Evolutionary conservation across 176 grass and related monocot species (phyloP).

Genomic region (Lolium multiflorum): DNA sequence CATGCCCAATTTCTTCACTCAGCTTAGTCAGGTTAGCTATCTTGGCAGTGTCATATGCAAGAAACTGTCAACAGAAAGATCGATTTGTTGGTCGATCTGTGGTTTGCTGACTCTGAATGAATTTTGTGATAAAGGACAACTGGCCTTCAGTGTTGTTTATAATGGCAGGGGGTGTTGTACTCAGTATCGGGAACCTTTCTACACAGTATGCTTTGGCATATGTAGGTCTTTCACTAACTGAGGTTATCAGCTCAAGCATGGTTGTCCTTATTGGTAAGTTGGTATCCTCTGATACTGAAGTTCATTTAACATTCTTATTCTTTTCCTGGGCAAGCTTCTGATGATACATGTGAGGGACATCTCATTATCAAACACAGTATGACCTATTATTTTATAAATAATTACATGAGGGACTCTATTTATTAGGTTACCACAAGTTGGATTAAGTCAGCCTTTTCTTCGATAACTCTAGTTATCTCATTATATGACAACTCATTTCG

Average conservation of each 20-base stretch:
- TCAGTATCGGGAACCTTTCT: slow-evolving; percentile 69
- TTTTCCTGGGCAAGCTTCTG: background rate
- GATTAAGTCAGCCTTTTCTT: background rate
- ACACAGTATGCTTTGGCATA: slow-evolving; percentile 75
- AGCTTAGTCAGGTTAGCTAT: slow-evolving; percentile 60
- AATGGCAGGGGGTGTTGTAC: slow-evolving; percentile 66
- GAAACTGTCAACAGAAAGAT: background rate
- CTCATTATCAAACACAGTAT: background rate
- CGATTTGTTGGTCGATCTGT: background rate
- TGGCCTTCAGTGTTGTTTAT: slow-evolving; percentile 70
- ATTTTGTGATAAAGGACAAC: slow-evolving; percentile 55
- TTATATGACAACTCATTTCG: background rate
- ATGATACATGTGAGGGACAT: background rate
- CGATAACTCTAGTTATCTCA: background rate
- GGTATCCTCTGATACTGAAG: background rate
- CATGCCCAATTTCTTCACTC: slow-evolving; percentile 73
- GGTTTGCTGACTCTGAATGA: background rate
- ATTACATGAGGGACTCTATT: background rate
- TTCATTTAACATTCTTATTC: background rate
- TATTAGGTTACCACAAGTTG: background rate
- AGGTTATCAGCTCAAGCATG: slow-evolving; percentile 68
- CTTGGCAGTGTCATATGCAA: background rate
- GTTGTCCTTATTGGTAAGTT: slow-evolving; percentile 67
- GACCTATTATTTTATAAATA: background rate
- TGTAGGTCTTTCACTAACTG: slow-evolving; percentile 73